Evolutionary conservation across 768 basidiomycete species (phyloP).

Genomic region (Lactarius trivialis): DNA sequence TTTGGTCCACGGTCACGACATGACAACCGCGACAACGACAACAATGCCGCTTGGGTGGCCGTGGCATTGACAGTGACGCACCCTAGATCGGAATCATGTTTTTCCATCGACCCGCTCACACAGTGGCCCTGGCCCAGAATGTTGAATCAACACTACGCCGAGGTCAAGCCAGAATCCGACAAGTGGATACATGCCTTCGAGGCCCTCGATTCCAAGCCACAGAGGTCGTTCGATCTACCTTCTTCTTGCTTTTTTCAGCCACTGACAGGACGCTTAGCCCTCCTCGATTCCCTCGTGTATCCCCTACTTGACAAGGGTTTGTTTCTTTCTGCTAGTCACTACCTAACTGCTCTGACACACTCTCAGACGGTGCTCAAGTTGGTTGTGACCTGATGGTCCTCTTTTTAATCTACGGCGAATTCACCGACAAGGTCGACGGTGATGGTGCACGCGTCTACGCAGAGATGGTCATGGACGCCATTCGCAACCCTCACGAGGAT

Average conservation of each 20-base stretch:
- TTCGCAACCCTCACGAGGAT: background rate
- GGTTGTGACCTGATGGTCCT: constrained; percentile 10
- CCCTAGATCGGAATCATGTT: too few species aligned
- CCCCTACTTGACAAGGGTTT: constrained; percentile 4
- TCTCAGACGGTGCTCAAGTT: background rate
- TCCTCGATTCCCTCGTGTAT: constrained; percentile 11
- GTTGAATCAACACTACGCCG: constrained; percentile 19
- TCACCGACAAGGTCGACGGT: constrained; percentile 6
- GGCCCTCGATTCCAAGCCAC: constrained; percentile 14
- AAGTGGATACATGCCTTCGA: constrained; percentile 20
- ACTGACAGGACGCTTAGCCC: background rate
- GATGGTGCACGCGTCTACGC: constrained; percentile 6
- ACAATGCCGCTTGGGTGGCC: too few species aligned
- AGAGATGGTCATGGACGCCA: constrained; percentile 12
- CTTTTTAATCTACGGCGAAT: constrained; percentile 11
- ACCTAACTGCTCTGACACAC: background rate
- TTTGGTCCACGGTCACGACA: too few species aligned
- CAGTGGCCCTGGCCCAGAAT: constrained; percentile 22
- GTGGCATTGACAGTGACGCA: too few species aligned
- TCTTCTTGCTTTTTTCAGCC: background rate
- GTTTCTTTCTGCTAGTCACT: background rate
- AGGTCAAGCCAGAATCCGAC: constrained; percentile 17
- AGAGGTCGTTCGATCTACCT: constrained; percentile 17
- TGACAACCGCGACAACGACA: too few species aligned
- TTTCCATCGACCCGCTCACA: constrained; percentile 10